A percentile compares a stretch with the other conserved stretches of the same genome.
These are phyloP conservation scores for Neophaeococcomyces mojaviensis DNA, from an alignment of 2,329 filamentous ascomycete genomes.

Conservation along the genomic window DNA sequence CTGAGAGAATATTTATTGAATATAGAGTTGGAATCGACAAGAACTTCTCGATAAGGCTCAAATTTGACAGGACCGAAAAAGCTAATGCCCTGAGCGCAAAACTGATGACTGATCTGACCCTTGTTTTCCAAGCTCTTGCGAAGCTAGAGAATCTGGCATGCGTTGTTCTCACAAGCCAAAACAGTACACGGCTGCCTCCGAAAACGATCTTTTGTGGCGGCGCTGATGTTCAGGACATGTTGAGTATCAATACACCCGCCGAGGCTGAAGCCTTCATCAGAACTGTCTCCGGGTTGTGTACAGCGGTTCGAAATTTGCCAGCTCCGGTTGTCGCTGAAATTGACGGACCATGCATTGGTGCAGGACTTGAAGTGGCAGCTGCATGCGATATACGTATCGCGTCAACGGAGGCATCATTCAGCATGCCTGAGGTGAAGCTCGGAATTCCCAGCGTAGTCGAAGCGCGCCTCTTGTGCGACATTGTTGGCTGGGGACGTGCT, in stretches of 20 bases:
- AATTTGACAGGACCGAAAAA: neutral
- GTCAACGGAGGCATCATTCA: constrained; percentile 10
- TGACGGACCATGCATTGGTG: constrained; percentile 15
- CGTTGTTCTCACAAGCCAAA: neutral
- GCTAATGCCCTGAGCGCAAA: neutral
- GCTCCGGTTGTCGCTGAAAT: constrained; percentile 10
- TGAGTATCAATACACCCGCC: constrained; percentile 17
- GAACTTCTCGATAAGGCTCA: neutral
- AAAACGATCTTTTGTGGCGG: constrained; percentile 64
- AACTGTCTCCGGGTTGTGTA: constrained; percentile 24
- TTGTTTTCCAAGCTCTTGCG: neutral
- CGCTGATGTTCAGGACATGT: constrained; percentile 74
- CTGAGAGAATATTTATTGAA: too few species aligned
- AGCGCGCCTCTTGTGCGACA: constrained; percentile 18
- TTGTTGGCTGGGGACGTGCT: constrained; percentile 20
- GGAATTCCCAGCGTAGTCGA: constrained; percentile 21
- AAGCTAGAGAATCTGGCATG: neutral
- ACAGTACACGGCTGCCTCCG: neutral
- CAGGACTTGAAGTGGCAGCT: constrained; percentile 18
- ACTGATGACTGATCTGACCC: neutral
- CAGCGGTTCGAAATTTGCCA: constrained; percentile 7
- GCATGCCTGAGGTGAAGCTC: constrained; percentile 19
- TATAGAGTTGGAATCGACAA: too few species aligned
- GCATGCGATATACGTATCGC: constrained; percentile 21
- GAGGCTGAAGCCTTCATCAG: constrained; percentile 32